Conservation (phyloP, 2,329 filamentous ascomycete species). For the Fonsecaea multimorphosa region DNA sequence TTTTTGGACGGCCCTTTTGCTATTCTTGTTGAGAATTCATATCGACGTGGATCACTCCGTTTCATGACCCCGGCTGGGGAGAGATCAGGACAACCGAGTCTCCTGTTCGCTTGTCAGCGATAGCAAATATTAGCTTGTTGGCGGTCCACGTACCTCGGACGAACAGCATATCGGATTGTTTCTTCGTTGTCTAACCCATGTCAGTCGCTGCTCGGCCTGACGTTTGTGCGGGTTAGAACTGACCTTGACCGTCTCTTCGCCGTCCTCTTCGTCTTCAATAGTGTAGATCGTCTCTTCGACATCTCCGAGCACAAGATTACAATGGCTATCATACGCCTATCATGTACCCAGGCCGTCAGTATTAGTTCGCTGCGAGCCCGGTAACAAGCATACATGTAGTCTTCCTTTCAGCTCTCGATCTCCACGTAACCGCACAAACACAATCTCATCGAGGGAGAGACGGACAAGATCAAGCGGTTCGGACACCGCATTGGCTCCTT, state of each 20-base stretch:
- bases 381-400: slow-evolving; percentile 73
- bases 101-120: slow-evolving; percentile 54
- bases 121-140: background rate
- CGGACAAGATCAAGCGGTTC: slow-evolving; percentile 96
- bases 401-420: slow-evolving; percentile 95
- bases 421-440: slow-evolving; percentile 95
- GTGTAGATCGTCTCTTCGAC: slow-evolving; percentile 97
- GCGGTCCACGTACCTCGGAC: slow-evolving; percentile 75
- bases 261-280: slow-evolving; percentile 85
- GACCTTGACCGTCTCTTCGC: slow-evolving; percentile 75
- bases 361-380: slow-evolving; percentile 3
- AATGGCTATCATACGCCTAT: slow-evolving; percentile 97
- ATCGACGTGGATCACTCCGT: slow-evolving; percentile 21
- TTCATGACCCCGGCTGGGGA: slow-evolving; percentile 57
- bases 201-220: background rate
- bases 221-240: background rate
- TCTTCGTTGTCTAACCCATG: slow-evolving; percentile 78
- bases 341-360: slow-evolving; percentile 31
- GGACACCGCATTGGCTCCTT: slow-evolving; percentile 70
- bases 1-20: background rate
- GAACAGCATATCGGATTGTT: slow-evolving; percentile 98
- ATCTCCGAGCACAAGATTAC: slow-evolving; percentile 93
- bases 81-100: slow-evolving; percentile 77
- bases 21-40: background rate
- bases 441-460: slow-evolving; percentile 87